Conservation (phyloP, 1,284 basidiomycete species). For the Trichosporon ovoides region DNA sequence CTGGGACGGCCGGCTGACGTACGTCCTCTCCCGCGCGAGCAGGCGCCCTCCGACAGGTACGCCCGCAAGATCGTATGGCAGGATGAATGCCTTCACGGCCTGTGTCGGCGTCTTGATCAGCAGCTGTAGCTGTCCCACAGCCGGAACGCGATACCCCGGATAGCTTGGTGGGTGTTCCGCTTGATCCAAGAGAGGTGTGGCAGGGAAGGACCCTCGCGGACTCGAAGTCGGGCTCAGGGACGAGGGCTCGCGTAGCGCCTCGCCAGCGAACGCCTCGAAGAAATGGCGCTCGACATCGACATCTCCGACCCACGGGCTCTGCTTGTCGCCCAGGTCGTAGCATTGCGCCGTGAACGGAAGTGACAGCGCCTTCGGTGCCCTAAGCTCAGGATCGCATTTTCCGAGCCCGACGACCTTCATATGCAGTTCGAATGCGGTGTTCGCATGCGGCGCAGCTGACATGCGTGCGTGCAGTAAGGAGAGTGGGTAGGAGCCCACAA, state of each 20-base stretch:
- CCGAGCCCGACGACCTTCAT: conserved; percentile 19
- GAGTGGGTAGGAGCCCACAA: conserved; percentile 41
- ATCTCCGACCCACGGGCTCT: conserved; percentile 45
- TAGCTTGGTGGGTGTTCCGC: conserved; percentile 21
- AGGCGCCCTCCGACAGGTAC: conserved; percentile 41
- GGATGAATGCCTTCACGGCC: conserved; percentile 52
- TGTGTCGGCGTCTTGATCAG: conserved; percentile 51
- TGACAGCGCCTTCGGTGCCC: conserved; percentile 30
- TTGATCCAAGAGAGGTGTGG: neutral
- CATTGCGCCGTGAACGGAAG: conserved; percentile 43
- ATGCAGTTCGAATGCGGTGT: conserved; percentile 24
- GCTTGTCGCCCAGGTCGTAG: conserved; percentile 36
- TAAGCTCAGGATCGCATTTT: conserved; percentile 28
- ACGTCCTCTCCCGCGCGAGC: conserved; percentile 42
- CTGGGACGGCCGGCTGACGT: conserved; percentile 15
- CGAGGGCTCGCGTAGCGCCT: neutral
- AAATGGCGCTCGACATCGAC: conserved; percentile 43
- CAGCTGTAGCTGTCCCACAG: conserved; percentile 53
- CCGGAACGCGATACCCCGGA: conserved; percentile 53
- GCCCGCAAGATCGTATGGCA: conserved; percentile 52
- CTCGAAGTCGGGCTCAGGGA: neutral
- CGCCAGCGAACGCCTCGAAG: conserved; percentile 16
- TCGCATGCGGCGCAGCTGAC: conserved; percentile 33
- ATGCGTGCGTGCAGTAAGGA: conserved; percentile 42
- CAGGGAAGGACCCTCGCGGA: neutral